Evolutionary conservation across 2,329 filamentous ascomycete species (phyloP).

Genomic region (Colletotrichum sansevieriae): DNA sequence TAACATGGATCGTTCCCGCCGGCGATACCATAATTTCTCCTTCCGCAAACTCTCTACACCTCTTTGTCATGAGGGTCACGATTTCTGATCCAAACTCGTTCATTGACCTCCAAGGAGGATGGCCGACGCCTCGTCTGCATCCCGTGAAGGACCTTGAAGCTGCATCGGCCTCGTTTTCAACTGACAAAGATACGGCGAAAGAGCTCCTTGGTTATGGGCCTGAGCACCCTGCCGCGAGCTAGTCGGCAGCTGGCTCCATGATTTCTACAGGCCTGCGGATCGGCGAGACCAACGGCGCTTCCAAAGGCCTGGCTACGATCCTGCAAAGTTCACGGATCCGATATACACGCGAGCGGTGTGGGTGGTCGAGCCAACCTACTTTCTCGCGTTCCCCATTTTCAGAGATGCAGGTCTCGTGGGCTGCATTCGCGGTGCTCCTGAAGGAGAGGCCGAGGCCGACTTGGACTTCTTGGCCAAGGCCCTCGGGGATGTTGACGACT

Average conservation of each 20-base stretch:
- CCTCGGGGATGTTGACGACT: conserved; percentile 49
- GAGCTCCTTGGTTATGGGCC: conserved; percentile 14
- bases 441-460: conserved; percentile 83
- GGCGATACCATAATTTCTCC: background rate
- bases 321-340: conserved; percentile 85
- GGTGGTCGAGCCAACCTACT: conserved; percentile 86
- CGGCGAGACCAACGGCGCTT: conserved; percentile 86
- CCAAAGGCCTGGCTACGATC: conserved; percentile 82
- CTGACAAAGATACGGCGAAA: background rate
- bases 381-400: conserved; percentile 79
- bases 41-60: background rate
- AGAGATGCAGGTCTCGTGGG: conserved; percentile 47
- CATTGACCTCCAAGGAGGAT: conserved; percentile 18
- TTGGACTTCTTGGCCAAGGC: conserved; percentile 67
- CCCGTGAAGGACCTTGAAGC: conserved; percentile 1
- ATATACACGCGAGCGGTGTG: conserved; percentile 80
- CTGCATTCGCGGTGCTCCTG: conserved; percentile 76
- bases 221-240: background rate
- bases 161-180: conserved; percentile 6
- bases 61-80: conserved; percentile 9
- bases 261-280: conserved; percentile 75
- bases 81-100: conserved; percentile 4
- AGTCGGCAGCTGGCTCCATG: conserved; percentile 77
- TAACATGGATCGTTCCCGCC: background rate
- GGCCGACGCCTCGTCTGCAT: conserved; percentile 19